phyloP scores from a whole-genome alignment of 2,329 filamentous ascomycete species.

The Fusarium sp. region DNA sequence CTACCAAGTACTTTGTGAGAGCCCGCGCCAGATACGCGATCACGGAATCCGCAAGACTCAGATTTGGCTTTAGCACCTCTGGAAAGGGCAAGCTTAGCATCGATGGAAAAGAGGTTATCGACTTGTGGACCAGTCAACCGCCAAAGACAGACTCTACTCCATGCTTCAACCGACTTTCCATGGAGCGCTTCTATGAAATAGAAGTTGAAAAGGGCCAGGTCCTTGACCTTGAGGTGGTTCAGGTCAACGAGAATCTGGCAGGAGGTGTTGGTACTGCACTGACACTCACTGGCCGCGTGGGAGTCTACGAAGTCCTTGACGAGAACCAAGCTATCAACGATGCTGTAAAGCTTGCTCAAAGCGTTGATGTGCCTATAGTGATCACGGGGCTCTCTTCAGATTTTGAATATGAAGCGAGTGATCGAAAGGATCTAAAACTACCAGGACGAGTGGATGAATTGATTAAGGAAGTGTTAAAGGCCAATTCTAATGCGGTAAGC shows the following conservation, averaged over 20 bases:
- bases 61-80: conserved; percentile 50
- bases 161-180: conserved; percentile 48
- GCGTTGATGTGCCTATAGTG: conserved; percentile 66
- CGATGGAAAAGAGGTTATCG: conserved; percentile 48
- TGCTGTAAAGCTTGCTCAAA: conserved; percentile 39
- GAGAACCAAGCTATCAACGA: conserved; percentile 50
- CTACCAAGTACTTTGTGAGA: conserved; percentile 32
- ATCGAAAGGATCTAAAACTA: conserved; percentile 75
- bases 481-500: conserved; percentile 68
- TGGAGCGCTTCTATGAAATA: conserved; percentile 32
- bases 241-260: conserved; percentile 37
- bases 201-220: conserved; percentile 14
- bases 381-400: conserved; percentile 65
- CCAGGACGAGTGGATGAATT: conserved; percentile 69
- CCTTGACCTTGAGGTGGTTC: conserved; percentile 29
- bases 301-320: conserved; percentile 33
- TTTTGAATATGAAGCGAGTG: conserved; percentile 63
- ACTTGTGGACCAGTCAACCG: conserved; percentile 48
- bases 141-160: conserved; percentile 48
- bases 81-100: conserved; percentile 51
- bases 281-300: conserved; percentile 35
- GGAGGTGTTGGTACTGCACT: conserved; percentile 40
- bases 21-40: conserved; percentile 21
- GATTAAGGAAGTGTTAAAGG: conserved; percentile 64
- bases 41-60: conserved; percentile 9